Conservation (phyloP, 2,329 filamentous ascomycete species). For the Phoma sp. region DNA sequence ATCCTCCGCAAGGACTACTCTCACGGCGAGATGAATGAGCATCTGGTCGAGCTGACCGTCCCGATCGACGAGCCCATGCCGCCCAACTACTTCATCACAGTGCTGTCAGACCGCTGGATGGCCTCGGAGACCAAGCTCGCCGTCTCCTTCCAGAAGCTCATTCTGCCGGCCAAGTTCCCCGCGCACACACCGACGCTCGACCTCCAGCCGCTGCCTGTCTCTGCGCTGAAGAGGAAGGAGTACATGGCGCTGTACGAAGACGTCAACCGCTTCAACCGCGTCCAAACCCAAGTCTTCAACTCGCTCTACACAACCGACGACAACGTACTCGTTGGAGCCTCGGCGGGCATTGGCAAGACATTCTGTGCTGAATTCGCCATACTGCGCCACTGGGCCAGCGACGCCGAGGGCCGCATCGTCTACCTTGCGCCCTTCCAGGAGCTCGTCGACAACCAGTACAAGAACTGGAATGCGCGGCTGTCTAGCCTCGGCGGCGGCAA, state of each 20-base stretch:
- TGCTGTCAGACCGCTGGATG: conserved; percentile 98
- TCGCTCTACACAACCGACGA: conserved; percentile 89
- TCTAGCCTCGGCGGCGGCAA: conserved; percentile 78
- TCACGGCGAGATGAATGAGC: conserved; percentile 83
- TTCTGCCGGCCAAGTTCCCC: conserved; percentile 93
- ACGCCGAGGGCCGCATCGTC: conserved; percentile 77
- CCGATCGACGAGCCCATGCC: conserved; percentile 98
- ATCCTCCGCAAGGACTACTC: conserved; percentile 90
- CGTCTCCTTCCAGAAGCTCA: conserved; percentile 92
- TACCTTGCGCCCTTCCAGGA: conserved; percentile 97
- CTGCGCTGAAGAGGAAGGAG: conserved; percentile 85
- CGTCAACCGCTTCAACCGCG: conserved; percentile 92
- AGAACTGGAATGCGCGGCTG: conserved; percentile 85
- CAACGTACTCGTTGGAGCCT: conserved; percentile 91
- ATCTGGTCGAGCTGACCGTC: conserved; percentile 94
- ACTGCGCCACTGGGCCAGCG: conserved; percentile 82
- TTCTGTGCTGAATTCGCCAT: conserved; percentile 95
- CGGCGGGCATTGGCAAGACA: conserved; percentile 94
- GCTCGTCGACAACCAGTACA: conserved; percentile 79
- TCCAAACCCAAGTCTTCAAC: conserved; percentile 97
- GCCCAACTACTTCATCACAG: conserved; percentile 96
- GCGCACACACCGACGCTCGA: conserved; percentile 91
- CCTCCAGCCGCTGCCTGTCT: conserved; percentile 86
- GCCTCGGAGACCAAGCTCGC: conserved; percentile 92
- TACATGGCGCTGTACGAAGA: conserved; percentile 81